A percentile compares a stretch with the other conserved stretches of the same genome.
Evolutionary conservation across 192 early-diverging fungal species (phyloP).

Genomic region (Chytriomyces sp.): DNA sequence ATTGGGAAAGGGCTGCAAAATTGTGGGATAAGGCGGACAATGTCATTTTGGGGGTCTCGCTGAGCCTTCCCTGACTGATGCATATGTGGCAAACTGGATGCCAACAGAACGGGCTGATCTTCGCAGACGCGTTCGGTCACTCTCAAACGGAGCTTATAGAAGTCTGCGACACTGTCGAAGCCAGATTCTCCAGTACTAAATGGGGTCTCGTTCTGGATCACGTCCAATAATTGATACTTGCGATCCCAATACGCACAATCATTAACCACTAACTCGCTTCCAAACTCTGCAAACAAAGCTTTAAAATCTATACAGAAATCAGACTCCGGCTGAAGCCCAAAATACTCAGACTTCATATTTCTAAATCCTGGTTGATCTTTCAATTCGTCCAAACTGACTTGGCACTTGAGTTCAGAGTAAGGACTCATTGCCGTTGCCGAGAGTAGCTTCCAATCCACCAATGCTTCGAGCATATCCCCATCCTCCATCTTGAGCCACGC

Average conservation of each 20-base stretch:
- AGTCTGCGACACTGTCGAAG: conserved; percentile 28
- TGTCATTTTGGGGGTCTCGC: neutral
- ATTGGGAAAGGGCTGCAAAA: conserved; percentile 41
- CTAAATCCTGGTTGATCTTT: neutral
- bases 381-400: neutral
- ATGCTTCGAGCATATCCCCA: neutral
- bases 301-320: neutral
- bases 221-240: conserved; percentile 33
- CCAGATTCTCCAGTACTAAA: neutral
- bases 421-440: neutral
- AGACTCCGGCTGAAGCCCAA: neutral
- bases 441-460: conserved; percentile 19
- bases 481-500: conserved; percentile 9
- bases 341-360: neutral
- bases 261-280: conserved; percentile 27
- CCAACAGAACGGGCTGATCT: conserved; percentile 43
- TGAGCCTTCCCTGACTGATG: conserved; percentile 27
- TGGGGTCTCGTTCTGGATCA: conserved; percentile 27
- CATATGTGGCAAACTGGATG: conserved; percentile 36
- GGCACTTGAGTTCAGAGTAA: neutral
- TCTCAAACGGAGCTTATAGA: conserved; percentile 38
- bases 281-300: neutral
- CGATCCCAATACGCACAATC: conserved; percentile 38
- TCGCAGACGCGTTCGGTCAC: conserved; percentile 24
- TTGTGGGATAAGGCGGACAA: conserved; percentile 42